These are phyloP conservation scores for Colletotrichum lentis DNA, from an alignment of 2,329 filamentous ascomycete genomes.

Conservation along the genomic window DNA sequence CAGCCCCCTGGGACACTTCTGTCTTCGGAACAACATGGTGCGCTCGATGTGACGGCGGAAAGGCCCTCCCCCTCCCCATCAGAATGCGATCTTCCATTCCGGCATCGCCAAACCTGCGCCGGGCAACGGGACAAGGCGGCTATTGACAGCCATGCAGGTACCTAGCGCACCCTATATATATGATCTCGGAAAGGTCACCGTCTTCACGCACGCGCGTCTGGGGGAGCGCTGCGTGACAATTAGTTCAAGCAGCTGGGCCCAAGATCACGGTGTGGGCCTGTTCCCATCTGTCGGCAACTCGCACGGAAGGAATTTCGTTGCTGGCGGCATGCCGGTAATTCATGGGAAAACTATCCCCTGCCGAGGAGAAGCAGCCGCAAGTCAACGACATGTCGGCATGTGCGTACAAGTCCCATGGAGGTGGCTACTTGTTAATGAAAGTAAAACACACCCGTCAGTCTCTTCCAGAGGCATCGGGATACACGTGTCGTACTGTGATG, in stretches of 20 bases:
- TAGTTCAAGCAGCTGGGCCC: conserved; percentile 19
- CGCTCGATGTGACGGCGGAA: not conserved
- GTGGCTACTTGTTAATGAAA: not conserved
- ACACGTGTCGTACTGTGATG: not conserved
- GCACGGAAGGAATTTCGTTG: not conserved
- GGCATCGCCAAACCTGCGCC: not conserved
- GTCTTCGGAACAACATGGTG: too few relatives aligned
- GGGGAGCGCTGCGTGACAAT: not conserved
- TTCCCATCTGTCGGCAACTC: conserved; percentile 16
- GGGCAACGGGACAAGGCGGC: not conserved
- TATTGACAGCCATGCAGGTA: not conserved
- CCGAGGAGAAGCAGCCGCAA: conserved; percentile 22
- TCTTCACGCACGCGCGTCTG: not conserved
- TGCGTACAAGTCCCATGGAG: not conserved
- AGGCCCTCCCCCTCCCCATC: conserved; percentile 1
- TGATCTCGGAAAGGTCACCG: not conserved
- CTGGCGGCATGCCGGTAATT: conserved; percentile 27
- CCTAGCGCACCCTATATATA: not conserved
- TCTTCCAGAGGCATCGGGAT: not conserved
- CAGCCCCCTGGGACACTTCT: not conserved
- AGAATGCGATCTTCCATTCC: not conserved
- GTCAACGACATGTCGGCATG: conserved; percentile 19
- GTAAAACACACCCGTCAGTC: not conserved
- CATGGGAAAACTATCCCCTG: conserved; percentile 30
- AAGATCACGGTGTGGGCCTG: conserved; percentile 26